Percentiles rank a stretch among this genome's conserved stretches.
Evolutionary conservation across 2,329 filamentous ascomycete genomes (phyloP).

Genomic region (Alternaria triticina): DNA sequence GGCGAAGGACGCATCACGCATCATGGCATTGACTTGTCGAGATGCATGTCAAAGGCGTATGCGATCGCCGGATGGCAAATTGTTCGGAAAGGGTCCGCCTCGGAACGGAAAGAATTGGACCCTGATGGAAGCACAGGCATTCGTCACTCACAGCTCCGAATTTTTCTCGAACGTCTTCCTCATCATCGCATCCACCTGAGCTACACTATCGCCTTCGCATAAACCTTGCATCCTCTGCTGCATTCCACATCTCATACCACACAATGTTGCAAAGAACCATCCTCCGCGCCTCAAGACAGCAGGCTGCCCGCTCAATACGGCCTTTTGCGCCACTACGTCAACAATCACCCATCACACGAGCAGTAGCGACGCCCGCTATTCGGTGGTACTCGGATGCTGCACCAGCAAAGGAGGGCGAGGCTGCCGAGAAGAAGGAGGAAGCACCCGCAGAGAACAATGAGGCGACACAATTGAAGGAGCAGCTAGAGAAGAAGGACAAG

Average conservation of each 20-base stretch:
- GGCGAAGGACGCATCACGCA: slow-evolving; percentile 32
- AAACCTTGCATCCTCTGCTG: background rate
- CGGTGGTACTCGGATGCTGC: slow-evolving; percentile 58
- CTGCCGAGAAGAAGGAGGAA: slow-evolving; percentile 55
- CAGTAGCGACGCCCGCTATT: slow-evolving; percentile 36
- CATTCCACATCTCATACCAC: slow-evolving; percentile 18
- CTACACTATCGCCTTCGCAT: slow-evolving; percentile 1
- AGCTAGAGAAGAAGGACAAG: slow-evolving; percentile 74
- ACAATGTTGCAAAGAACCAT: slow-evolving; percentile 60
- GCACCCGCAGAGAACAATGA: slow-evolving; percentile 41
- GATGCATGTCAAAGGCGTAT: background rate
- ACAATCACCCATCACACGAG: slow-evolving; percentile 39
- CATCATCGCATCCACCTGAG: slow-evolving; percentile 22
- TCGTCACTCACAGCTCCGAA: slow-evolving; percentile 13
- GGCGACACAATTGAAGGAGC: slow-evolving; percentile 59
- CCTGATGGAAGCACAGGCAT: slow-evolving; percentile 13
- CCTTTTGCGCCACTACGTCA: slow-evolving; percentile 47
- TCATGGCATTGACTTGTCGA: slow-evolving; percentile 16
- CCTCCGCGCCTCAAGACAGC: slow-evolving; percentile 55
- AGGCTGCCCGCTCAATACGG: slow-evolving; percentile 51
- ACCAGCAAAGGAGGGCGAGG: slow-evolving; percentile 51
- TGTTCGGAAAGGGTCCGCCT: slow-evolving; percentile 20
- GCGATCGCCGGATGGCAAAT: background rate
- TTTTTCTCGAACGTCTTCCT: slow-evolving; percentile 27
- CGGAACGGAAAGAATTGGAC: slow-evolving; percentile 24